These are phyloP conservation scores for Sonneratia caseolaris DNA, from an alignment of 345 rosid genomes.

Conservation along the genomic window DNA sequence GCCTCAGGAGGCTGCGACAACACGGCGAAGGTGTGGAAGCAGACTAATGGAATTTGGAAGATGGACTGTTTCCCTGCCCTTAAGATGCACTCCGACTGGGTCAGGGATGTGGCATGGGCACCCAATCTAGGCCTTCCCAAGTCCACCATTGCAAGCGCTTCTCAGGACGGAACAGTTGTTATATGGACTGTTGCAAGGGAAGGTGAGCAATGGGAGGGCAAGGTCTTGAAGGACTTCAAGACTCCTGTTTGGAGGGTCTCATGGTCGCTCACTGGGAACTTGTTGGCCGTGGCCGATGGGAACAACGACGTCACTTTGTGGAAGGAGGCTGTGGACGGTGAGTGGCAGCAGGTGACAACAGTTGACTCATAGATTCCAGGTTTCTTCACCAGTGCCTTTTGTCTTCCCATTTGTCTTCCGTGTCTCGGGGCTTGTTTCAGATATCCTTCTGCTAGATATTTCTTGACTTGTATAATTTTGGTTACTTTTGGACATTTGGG, in stretches of 20 bases:
- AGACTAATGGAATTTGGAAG: constrained; percentile 43
- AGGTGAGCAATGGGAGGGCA: constrained; percentile 57
- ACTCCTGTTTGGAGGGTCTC: constrained; percentile 54
- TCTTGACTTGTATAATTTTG: constrained; percentile 1
- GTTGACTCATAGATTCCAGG: constrained; percentile 30
- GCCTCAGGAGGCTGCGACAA: constrained; percentile 57
- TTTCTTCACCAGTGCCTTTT: not conserved
- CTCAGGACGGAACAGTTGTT: constrained; percentile 54
- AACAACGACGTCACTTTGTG: constrained; percentile 43
- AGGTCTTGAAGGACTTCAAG: constrained; percentile 48
- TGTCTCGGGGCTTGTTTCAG: not conserved
- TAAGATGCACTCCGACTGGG: constrained; percentile 55
- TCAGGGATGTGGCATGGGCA: constrained; percentile 67
- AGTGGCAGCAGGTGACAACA: constrained; percentile 48
- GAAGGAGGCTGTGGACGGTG: constrained; percentile 55
- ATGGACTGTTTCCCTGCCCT: constrained; percentile 57
- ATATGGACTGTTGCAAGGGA: constrained; percentile 48
- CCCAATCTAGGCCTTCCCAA: constrained; percentile 59
- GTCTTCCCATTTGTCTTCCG: not conserved
- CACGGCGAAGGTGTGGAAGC: constrained; percentile 54
- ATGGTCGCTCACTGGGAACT: constrained; percentile 55
- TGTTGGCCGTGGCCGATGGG: constrained; percentile 52
- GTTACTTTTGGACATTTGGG: not conserved
- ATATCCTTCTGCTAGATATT: not conserved
- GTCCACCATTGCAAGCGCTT: constrained; percentile 54